Percentiles rank a stretch among this genome's conserved stretches.
These are phyloP conservation scores for Penicillium ucsense DNA, from an alignment of 495 filamentous ascomycete genomes.

Conservation along the genomic window DNA sequence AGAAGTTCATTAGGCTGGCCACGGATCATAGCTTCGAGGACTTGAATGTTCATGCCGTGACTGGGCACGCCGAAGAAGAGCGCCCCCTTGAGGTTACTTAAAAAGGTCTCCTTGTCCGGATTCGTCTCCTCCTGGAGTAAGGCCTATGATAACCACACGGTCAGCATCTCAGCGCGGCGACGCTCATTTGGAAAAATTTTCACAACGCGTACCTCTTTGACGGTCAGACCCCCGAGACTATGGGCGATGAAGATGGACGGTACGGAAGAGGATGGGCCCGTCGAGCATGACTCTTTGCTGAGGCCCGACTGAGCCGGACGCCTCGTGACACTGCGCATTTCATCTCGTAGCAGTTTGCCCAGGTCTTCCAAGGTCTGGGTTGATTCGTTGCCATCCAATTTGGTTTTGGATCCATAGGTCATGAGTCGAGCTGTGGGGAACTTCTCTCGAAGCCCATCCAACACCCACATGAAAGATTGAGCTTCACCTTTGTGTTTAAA, in stretches of 20 bases:
- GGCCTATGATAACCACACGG: not conserved
- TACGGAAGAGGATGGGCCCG: not conserved
- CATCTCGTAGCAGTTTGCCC: not conserved
- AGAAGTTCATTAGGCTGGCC: slow-evolving; percentile 1
- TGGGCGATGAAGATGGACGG: slow-evolving; percentile 1
- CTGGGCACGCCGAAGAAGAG: slow-evolving; percentile 1
- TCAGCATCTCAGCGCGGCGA: too few relatives aligned
- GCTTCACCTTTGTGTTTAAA: not conserved
- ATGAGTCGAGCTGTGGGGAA: not conserved
- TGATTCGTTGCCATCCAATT: slow-evolving; percentile 1
- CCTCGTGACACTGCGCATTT: not conserved
- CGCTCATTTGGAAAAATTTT: too few relatives aligned
- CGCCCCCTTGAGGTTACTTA: not conserved
- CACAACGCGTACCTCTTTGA: not conserved
- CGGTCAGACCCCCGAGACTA: slow-evolving; percentile 1
- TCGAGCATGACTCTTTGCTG: not conserved
- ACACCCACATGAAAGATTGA: slow-evolving; percentile 2
- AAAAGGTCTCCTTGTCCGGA: not conserved
- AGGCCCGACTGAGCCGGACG: not conserved
- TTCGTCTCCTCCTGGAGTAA: not conserved
- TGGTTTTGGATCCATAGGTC: slow-evolving; percentile 1
- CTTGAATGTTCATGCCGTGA: slow-evolving; percentile 1
- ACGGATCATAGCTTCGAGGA: slow-evolving; percentile 1
- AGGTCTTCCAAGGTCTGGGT: not conserved
- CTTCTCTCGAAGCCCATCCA: not conserved